phyloP scores from a whole-genome alignment of 163 green algal genomes.

The Chlamydomonas reinhardtii region DNA sequence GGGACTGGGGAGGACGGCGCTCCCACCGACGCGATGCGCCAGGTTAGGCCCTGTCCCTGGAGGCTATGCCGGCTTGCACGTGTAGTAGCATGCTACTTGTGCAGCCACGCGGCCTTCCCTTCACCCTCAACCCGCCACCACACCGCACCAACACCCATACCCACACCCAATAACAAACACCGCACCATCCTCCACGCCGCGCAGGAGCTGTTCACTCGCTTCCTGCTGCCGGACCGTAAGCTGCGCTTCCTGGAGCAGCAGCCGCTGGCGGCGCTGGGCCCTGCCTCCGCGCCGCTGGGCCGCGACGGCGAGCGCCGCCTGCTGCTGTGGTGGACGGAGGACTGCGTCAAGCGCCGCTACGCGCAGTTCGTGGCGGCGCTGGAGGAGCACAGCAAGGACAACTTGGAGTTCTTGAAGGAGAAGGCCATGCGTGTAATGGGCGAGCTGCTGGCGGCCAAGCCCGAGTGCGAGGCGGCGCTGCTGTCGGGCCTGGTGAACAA shows the following conservation, averaged over 20 bases:
- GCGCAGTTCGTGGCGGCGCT: constrained; percentile 78
- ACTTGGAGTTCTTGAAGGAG: constrained; percentile 86
- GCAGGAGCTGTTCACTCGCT: constrained; percentile 83
- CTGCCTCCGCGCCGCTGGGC: not conserved
- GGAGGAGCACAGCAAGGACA: constrained; percentile 81
- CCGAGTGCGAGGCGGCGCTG: constrained; percentile 87
- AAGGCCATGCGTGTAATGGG: constrained; percentile 56
- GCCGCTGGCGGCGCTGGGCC: constrained; percentile 68
- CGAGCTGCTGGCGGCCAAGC: constrained; percentile 81
- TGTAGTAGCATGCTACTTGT: no score
- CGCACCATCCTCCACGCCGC: not conserved
- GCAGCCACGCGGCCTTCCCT: no score
- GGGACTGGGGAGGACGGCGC: no score
- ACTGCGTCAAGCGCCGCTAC: constrained; percentile 73
- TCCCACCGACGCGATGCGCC: no score
- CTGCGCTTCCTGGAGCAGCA: constrained; percentile 92
- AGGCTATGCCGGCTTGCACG: no score
- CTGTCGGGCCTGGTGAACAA: constrained; percentile 95
- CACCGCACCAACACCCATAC: no score
- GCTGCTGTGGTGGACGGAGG: constrained; percentile 62
- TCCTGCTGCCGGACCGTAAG: constrained; percentile 91
- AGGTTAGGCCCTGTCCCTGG: no score
- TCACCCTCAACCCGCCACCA: no score
- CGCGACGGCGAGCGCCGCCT: constrained; percentile 55
- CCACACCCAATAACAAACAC: no score